Percentiles rank a stretch among this genome's conserved stretches.
Evolutionary conservation across 306 rosid genomes (phyloP).

Genomic region (Trifolium dubium): DNA sequence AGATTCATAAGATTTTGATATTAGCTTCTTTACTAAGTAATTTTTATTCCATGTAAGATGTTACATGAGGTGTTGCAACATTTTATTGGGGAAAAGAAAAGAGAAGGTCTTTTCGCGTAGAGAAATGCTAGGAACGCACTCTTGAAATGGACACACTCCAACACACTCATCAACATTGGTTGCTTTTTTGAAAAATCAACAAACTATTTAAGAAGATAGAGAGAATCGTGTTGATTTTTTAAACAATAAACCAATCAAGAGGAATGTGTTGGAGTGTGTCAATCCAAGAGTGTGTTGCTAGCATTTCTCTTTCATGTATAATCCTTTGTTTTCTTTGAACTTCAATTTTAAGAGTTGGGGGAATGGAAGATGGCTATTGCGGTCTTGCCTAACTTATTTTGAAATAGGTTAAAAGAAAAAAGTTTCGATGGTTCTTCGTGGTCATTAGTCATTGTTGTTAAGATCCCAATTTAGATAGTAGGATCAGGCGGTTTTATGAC

Average conservation of each 20-base stretch:
- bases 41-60: conserved; percentile 13
- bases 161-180: no score
- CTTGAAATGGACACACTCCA: no score
- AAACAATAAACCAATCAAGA: no score
- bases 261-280: no score
- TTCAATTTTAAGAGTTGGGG: conserved; percentile 24
- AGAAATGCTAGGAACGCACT: no score
- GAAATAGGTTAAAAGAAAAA: conserved; percentile 28
- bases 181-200: no score
- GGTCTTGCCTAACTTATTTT: conserved; percentile 21
- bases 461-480: neutral
- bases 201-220: no score
- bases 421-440: neutral
- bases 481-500: neutral
- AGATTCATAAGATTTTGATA: conserved; percentile 31
- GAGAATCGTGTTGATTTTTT: no score
- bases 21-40: conserved; percentile 3
- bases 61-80: neutral
- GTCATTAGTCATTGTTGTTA: conserved; percentile 8
- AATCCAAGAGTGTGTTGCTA: no score
- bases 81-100: neutral
- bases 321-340: conserved; percentile 8
- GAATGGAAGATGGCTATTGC: conserved; percentile 1
- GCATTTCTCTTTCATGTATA: neutral
- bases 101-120: conserved; percentile 6